These are phyloP conservation scores for Dysphania ambrosioides DNA, from an alignment of 148 eudicot species.

Conservation along the genomic window DNA sequence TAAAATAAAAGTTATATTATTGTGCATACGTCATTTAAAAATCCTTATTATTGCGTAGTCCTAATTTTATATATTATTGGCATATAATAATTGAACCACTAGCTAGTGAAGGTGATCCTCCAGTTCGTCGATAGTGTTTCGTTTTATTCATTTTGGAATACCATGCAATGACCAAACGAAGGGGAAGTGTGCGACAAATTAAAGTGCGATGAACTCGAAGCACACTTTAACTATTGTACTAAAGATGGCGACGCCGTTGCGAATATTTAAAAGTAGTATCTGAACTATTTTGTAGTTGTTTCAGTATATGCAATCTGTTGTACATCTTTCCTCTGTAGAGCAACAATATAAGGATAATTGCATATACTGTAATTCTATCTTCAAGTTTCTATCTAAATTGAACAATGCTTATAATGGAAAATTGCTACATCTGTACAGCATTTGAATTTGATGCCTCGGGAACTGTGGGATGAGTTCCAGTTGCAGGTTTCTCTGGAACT, in stretches of 20 bases:
- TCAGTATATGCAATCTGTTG: too few species aligned
- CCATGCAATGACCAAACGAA: background rate
- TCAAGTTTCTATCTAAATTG: constrained; percentile 42
- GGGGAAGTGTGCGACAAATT: background rate
- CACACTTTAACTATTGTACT: background rate
- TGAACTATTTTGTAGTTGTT: too few species aligned
- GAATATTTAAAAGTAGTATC: background rate
- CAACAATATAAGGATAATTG: too few species aligned
- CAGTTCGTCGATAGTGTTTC: background rate
- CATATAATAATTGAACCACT: background rate
- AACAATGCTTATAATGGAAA: too few species aligned
- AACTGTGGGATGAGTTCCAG: constrained; percentile 17
- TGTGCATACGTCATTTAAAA: too few species aligned
- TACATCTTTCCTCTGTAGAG: too few species aligned
- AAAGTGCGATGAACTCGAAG: background rate
- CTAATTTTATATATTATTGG: background rate
- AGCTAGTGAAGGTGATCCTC: background rate
- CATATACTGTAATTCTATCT: too few species aligned
- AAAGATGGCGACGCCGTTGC: background rate
- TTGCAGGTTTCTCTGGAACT: constrained; percentile 29
- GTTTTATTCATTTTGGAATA: background rate
- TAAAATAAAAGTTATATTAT: too few species aligned
- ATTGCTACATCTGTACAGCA: too few species aligned
- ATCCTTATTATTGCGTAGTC: too few species aligned
- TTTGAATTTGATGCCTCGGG: constrained; percentile 24